Conservation (phyloP, 176 grass and related monocot species). For the Lolium perenne region DNA sequence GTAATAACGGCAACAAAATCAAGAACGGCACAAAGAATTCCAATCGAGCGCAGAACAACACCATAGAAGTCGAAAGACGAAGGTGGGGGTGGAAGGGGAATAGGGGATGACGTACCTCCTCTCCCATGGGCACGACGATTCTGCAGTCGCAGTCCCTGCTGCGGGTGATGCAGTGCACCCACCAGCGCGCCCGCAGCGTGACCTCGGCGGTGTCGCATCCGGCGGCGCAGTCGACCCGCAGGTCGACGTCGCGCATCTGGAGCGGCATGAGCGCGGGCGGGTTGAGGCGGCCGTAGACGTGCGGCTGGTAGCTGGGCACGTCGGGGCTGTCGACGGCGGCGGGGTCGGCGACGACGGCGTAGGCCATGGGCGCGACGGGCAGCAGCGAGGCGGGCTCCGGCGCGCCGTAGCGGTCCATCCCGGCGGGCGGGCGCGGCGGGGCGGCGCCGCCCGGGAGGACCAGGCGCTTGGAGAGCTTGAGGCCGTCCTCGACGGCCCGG, state of each 20-base stretch:
- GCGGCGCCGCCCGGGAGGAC: slow-evolving; percentile 45
- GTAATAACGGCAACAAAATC: slow-evolving; percentile 17
- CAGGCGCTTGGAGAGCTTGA: slow-evolving; percentile 80
- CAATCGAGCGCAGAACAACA: neutral
- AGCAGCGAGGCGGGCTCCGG: neutral
- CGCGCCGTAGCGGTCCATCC: slow-evolving; percentile 62
- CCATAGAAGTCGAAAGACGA: neutral
- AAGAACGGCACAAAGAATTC: neutral
- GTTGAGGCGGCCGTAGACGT: slow-evolving; percentile 86
- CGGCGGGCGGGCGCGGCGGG: slow-evolving; percentile 44
- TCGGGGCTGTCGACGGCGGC: slow-evolving; percentile 92
- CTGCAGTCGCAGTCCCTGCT: slow-evolving; percentile 72
- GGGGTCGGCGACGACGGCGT: slow-evolving; percentile 80
- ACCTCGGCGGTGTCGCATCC: slow-evolving; percentile 53
- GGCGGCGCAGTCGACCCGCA: slow-evolving; percentile 66
- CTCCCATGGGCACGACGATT: slow-evolving; percentile 78
- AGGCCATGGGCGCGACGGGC: slow-evolving; percentile 75
- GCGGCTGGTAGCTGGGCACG: slow-evolving; percentile 95
- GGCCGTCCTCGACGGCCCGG: slow-evolving; percentile 81
- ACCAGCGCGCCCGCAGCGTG: slow-evolving; percentile 71
- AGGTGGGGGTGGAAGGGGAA: neutral
- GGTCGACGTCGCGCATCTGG: slow-evolving; percentile 76
- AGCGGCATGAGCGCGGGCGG: slow-evolving; percentile 95
- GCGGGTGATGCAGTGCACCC: slow-evolving; percentile 87
- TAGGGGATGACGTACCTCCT: slow-evolving; percentile 56